These are phyloP conservation scores for Aspergillus campestris DNA, from an alignment of 495 filamentous ascomycete species.

Conservation along the genomic window DNA sequence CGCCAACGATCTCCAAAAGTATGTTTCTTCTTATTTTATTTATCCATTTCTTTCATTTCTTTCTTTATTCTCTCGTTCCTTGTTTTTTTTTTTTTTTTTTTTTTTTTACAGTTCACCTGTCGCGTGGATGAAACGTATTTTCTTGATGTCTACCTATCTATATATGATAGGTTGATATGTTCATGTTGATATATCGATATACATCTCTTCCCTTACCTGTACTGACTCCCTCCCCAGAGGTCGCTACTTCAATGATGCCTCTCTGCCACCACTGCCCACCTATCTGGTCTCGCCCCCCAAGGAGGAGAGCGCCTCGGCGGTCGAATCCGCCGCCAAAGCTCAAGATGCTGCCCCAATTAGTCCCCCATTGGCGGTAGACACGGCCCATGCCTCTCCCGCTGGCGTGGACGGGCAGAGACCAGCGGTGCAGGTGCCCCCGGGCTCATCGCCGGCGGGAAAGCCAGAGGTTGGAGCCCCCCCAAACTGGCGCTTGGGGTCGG, in stretches of 20 bases:
- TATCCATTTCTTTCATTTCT: conserved; percentile 19
- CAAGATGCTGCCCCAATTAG: conserved; percentile 12
- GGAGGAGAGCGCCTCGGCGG: conserved; percentile 19
- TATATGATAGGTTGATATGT: too few species aligned
- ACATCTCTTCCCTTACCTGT: too few species aligned
- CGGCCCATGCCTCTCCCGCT: conserved; percentile 11
- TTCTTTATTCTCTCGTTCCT: conserved; percentile 12
- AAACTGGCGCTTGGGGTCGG: conserved; percentile 7
- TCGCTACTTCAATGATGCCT: conserved; percentile 59
- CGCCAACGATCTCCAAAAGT: conserved; percentile 69
- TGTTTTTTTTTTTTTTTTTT: conserved; percentile 6
- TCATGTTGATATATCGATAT: too few species aligned
- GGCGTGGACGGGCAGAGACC: conserved; percentile 14
- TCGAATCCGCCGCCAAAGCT: conserved; percentile 10
- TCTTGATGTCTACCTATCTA: too few species aligned
- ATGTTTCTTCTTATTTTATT: conserved; percentile 32
- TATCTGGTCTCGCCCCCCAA: conserved; percentile 18
- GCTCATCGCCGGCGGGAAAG: neutral
- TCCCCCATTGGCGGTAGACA: conserved; percentile 13
- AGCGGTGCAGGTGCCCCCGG: conserved; percentile 3
- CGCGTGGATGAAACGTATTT: conserved; percentile 10
- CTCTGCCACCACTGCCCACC: conserved; percentile 51
- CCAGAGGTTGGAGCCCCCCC: conserved; percentile 4
- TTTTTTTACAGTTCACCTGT: conserved; percentile 11
- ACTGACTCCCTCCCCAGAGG: conserved; percentile 48